Evolutionary conservation across 257 asterid genomes (phyloP).

Genomic region (Salvia splendens): DNA sequence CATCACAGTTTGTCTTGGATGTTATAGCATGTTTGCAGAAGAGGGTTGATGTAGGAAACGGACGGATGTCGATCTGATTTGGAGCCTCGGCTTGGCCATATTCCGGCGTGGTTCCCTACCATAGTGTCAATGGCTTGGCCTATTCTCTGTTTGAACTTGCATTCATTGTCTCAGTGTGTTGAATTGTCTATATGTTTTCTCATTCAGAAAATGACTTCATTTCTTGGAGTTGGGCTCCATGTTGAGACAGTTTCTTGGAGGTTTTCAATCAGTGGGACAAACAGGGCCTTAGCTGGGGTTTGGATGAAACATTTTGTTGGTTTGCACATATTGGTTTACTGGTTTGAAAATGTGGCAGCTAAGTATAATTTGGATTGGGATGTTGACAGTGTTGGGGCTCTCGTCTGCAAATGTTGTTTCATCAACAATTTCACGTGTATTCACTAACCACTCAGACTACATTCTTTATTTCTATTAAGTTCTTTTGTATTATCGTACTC

Average conservation of each 20-base stretch:
- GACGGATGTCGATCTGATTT: constrained; percentile 31
- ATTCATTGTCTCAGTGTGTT: constrained; percentile 27
- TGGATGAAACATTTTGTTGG: constrained; percentile 50
- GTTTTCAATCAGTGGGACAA: constrained; percentile 46
- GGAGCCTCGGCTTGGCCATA: constrained; percentile 29
- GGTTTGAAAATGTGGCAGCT: constrained; percentile 23
- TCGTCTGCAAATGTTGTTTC: not conserved
- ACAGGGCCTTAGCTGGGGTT: constrained; percentile 59
- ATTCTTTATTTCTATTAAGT: not conserved
- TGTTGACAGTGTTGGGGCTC: constrained; percentile 26
- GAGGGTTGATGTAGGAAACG: constrained; percentile 28
- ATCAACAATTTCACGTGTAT: constrained; percentile 23
- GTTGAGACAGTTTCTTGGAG: constrained; percentile 42
- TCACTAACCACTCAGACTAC: not conserved
- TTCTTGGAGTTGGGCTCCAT: constrained; percentile 57
- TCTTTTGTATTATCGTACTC: too few species aligned
- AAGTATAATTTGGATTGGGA: constrained; percentile 24
- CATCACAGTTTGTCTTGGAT: constrained; percentile 29
- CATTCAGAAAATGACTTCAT: constrained; percentile 37
- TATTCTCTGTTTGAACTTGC: constrained; percentile 46
- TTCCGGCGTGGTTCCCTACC: constrained; percentile 35
- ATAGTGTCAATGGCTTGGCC: constrained; percentile 38
- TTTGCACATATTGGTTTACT: constrained; percentile 24
- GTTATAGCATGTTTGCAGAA: constrained; percentile 19
- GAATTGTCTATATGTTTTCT: constrained; percentile 31